These are phyloP conservation scores for Dryadomyces quercivorus DNA, from an alignment of 2,329 filamentous ascomycete genomes.

Conservation along the genomic window DNA sequence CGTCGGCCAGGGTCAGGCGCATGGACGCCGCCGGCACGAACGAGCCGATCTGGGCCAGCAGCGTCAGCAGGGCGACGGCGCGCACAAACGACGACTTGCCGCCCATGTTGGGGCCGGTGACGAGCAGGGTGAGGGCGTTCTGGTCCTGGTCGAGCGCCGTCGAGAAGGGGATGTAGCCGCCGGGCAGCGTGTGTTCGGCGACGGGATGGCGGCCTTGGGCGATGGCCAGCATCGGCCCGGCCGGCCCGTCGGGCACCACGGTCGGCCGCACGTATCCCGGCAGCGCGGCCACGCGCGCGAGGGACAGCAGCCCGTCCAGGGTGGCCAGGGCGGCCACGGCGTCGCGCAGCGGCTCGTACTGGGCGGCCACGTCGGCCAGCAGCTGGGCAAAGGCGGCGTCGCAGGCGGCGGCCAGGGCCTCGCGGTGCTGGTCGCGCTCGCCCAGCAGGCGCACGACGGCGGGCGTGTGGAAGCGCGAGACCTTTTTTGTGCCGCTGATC, in stretches of 20 bases:
- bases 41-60: conserved; percentile 90
- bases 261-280: conserved; percentile 78
- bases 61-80: conserved; percentile 77
- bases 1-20: conserved; percentile 70
- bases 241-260: conserved; percentile 37
- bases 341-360: conserved; percentile 84
- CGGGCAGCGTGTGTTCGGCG: conserved; percentile 79
- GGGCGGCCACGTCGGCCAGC: conserved; percentile 60
- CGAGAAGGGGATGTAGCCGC: conserved; percentile 84
- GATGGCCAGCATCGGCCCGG: conserved; percentile 44
- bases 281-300: conserved; percentile 71
- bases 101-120: conserved; percentile 98
- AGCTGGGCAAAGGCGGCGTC: conserved; percentile 68
- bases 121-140: conserved; percentile 52
- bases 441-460: conserved; percentile 72
- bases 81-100: conserved; percentile 97
- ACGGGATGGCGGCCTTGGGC: conserved; percentile 79
- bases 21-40: conserved; percentile 77
- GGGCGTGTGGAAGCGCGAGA: conserved; percentile 88
- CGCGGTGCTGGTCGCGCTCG: conserved; percentile 89
- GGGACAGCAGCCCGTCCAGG: conserved; percentile 79
- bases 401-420: conserved; percentile 83
- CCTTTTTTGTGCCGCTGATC: conserved; percentile 85
- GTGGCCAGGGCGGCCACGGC: conserved; percentile 75
- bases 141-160: conserved; percentile 50